Conservation (phyloP, 108 stramenopile species). For the Skeletonema menzelii region DNA sequence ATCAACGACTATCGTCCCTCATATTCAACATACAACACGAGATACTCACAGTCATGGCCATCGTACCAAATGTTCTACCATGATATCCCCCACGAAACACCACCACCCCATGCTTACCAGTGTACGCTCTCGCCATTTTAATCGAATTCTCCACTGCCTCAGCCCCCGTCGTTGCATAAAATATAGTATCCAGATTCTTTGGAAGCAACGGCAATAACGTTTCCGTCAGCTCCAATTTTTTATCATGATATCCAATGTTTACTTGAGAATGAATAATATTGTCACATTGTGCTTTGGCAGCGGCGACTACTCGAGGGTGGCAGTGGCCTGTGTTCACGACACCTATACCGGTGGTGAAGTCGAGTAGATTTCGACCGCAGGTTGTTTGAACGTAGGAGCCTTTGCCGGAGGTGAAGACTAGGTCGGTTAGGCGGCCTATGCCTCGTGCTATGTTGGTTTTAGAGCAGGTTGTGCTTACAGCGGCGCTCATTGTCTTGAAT, state of each 20-base stretch:
- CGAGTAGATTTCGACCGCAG: constrained; percentile 37
- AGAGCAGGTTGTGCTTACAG: not conserved
- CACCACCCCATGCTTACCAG: constrained; percentile 61
- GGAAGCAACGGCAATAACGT: constrained; percentile 29
- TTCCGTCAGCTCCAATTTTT: constrained; percentile 63
- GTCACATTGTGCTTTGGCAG: constrained; percentile 65
- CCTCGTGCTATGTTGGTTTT: constrained; percentile 45
- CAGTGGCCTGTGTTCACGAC: constrained; percentile 75
- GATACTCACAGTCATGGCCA: constrained; percentile 65
- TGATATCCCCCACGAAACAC: constrained; percentile 70
- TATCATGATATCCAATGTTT: constrained; percentile 52
- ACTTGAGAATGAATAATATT: constrained; percentile 52
- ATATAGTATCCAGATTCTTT: constrained; percentile 49
- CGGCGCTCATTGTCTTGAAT: not conserved
- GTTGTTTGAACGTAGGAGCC: constrained; percentile 46
- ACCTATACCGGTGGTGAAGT: constrained; percentile 76
- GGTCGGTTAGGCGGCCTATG: constrained; percentile 53
- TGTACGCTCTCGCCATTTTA: constrained; percentile 68
- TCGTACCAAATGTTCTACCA: constrained; percentile 70
- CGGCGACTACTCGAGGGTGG: constrained; percentile 65
- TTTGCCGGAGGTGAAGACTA: constrained; percentile 49
- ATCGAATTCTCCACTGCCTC: constrained; percentile 76
- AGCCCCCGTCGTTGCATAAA: constrained; percentile 70
- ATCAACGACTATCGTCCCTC: not conserved
- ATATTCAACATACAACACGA: not conserved